Conservation (phyloP, 208 protist species). For the Leishmania tarentolae region DNA sequence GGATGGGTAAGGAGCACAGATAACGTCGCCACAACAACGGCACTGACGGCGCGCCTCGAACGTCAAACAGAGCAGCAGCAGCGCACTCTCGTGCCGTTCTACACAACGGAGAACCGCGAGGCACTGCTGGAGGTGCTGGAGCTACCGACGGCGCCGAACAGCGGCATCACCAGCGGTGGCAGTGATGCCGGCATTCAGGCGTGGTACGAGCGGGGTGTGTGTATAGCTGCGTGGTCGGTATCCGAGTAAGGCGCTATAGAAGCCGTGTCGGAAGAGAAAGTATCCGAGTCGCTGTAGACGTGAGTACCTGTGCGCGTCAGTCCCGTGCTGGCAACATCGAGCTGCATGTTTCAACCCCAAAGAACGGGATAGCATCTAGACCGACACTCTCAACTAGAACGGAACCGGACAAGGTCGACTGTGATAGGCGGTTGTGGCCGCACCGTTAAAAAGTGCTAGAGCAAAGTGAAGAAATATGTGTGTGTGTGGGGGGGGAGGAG, state of each 20-base stretch:
- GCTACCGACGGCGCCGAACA: conserved; percentile 24
- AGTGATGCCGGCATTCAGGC: conserved; percentile 16
- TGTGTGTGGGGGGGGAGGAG: too few species aligned
- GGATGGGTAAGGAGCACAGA: conserved; percentile 35
- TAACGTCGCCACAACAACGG: conserved; percentile 18
- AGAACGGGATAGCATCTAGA: background rate
- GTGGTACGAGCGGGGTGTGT: conserved; percentile 90
- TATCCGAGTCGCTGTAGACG: background rate
- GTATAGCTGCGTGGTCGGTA: conserved; percentile 76
- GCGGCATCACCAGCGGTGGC: background rate
- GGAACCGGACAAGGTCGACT: background rate
- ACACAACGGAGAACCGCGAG: conserved; percentile 75
- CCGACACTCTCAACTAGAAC: too few species aligned
- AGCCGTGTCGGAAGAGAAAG: background rate
- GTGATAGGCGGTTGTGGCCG: background rate
- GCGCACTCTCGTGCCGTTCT: conserved; percentile 75
- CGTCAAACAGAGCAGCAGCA: conserved; percentile 27
- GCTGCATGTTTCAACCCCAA: background rate
- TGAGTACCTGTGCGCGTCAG: background rate
- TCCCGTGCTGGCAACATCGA: background rate
- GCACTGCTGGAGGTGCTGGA: conserved; percentile 79
- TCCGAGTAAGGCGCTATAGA: conserved; percentile 24
- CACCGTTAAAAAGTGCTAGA: background rate
- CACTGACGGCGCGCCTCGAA: conserved; percentile 30
- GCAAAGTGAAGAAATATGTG: too few species aligned